Evolutionary conservation across 768 basidiomycete species (phyloP), one percentile per base, ranked within the genome.

Genomic region (Collybiopsis confluens): DNA sequence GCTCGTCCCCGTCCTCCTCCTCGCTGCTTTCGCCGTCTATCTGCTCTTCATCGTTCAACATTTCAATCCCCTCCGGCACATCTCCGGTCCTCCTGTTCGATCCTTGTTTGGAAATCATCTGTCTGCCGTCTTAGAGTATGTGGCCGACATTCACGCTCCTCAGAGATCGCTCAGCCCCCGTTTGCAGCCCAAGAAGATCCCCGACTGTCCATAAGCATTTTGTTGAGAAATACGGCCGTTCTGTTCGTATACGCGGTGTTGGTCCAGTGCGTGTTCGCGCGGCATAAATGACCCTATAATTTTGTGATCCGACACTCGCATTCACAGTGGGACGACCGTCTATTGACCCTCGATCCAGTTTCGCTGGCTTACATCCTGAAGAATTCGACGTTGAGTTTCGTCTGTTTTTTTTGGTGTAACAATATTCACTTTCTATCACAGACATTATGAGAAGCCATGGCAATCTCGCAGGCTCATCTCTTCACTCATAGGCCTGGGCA

Each of bases 391-490:
- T 73, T 83, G n/a, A n/a, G n/a, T n/a, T n/a, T n/a, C n/a, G n/a
- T n/a, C n/a, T n/a, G n/a, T n/a, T n/a, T n/a, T n/a, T n/a, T n/a
- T n/a, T n/a, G n/a, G n/a, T n/a, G n/a, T n/a, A n/a, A n/a, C n/a
- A n/a, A n/a, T n/a, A n/a, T n/a, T n/a, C n/a, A n/a, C n/a, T n/a
- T n/a, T n/a, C n/a, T n/a, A n/a, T n/a, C n/a, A n/a, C n/a, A n/a
- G n/a, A n/a, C n/a, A n/a, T 35, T 93, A 91, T 62, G 86, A 91
- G 64, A 96, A 96, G 65, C 91, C 93, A 9, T 86, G 81, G 79
- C 82, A 84, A 57, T 87, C 90, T 1, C 82, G 92, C 23, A 72
- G 76, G 43, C 69, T 90, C 41, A 89, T 97, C 33, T 80, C 83
- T 15, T 75, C 79, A 52, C 78, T 94, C 55, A 88, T 97, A 54